Base-by-base conservation (phyloP, 345 rosid species). In the Corchorus olitorius region DNA sequence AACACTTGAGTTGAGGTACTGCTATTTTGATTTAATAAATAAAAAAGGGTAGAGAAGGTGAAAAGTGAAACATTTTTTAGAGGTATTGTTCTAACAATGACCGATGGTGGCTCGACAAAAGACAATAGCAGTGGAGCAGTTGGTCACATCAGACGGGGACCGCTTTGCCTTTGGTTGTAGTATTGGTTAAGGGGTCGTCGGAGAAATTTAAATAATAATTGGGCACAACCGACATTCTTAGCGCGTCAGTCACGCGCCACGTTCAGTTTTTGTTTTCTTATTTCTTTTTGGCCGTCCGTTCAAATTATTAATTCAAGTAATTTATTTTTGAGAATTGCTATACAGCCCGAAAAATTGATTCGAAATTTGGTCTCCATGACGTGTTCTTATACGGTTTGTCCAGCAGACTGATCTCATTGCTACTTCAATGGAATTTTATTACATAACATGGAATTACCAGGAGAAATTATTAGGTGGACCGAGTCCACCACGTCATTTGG, bases 91-190 rank as follows among this genome's bases (percentile, higher is more conserved):
- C 13, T 20, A 12, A 34, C 54, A 35, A 20, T 50, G 55, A 10
- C 62, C 22, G 22, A 74, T 58, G 77, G 60, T 8, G 33, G 39
- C 8, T 61, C 10, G 43, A 61, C 65, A 61, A 34, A 34, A 46
- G 46, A 48, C 72, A 67, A 22, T 9, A 68, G 70, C 66, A 61
- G 81, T 66, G 85, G 76, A 79, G 73, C 78, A n/a, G 85, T 73
- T 79, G 82, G 83, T 78, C 87, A 78, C 78, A 72, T 80, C 79
- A 8, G 63, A 64, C 65, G 76, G 83, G 83, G 83, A 82, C 85
- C 82, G 73, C 74, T 69, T 34, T 48, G 12, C 56, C 34, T 67
- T 27, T 27, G 27, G 27, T 27, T 27, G 27, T 27, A 27, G 71
- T 46, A 64, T 46, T 65, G 53, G 66, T 45, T 70, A 33, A 50